Conservation (phyloP, 2,329 filamentous ascomycete genomes). For the Alternaria triticimaculans region DNA sequence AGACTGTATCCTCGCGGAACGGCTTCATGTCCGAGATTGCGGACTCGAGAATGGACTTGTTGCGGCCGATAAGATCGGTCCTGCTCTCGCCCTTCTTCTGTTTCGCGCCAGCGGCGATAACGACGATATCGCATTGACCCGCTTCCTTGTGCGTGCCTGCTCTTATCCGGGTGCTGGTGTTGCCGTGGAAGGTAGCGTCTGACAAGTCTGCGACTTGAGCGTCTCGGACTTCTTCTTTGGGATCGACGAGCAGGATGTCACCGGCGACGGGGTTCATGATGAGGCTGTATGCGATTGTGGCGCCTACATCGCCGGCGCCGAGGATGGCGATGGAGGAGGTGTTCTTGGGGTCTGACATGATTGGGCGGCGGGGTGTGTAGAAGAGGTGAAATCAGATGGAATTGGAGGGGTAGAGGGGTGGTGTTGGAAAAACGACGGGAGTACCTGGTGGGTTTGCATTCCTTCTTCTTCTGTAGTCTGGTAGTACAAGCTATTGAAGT, state of each 20-base stretch:
- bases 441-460: not conserved
- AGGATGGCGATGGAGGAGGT: constrained; percentile 31
- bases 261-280: constrained; percentile 29
- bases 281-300: constrained; percentile 32
- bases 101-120: constrained; percentile 29
- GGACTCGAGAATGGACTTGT: constrained; percentile 29
- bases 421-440: too few species aligned
- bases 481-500: not conserved
- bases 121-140: constrained; percentile 28
- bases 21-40: constrained; percentile 30
- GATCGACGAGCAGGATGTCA: constrained; percentile 29
- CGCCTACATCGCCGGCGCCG: constrained; percentile 32
- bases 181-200: constrained; percentile 26
- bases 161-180: constrained; percentile 23
- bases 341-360: constrained; percentile 23
- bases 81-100: constrained; percentile 32
- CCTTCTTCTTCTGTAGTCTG: not conserved
- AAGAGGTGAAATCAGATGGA: too few species aligned
- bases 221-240: constrained; percentile 29
- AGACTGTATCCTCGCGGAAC: constrained; percentile 20
- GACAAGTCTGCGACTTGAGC: constrained; percentile 28
- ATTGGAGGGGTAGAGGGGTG: not conserved
- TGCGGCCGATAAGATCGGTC: constrained; percentile 28
- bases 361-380: not conserved
- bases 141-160: constrained; percentile 32